These are phyloP conservation scores for Entonaema liquescens DNA, from an alignment of 495 filamentous ascomycete genomes.

Conservation along the genomic window DNA sequence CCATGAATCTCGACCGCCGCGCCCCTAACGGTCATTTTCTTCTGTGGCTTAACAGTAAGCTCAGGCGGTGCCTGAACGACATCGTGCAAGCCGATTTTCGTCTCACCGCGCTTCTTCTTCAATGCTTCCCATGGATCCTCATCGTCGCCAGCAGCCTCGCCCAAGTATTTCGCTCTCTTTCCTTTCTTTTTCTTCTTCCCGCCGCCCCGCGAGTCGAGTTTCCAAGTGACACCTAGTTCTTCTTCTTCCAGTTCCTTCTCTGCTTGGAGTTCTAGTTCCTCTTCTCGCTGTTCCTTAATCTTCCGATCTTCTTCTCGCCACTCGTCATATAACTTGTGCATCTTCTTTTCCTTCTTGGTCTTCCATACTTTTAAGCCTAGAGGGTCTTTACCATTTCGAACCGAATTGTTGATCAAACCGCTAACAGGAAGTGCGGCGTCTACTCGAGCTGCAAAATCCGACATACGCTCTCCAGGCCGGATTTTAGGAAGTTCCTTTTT, in stretches of 20 bases:
- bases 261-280: slow-evolving; percentile 68
- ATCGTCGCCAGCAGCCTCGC: slow-evolving; percentile 50
- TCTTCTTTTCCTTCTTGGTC: slow-evolving; percentile 83
- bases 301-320: slow-evolving; percentile 75
- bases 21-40: slow-evolving; percentile 75
- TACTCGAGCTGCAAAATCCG: slow-evolving; percentile 84
- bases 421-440: slow-evolving; percentile 83
- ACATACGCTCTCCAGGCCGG: slow-evolving; percentile 79
- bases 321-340: slow-evolving; percentile 80
- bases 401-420: slow-evolving; percentile 64
- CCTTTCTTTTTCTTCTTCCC: slow-evolving; percentile 64
- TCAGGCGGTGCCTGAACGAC: slow-evolving; percentile 83
- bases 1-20: slow-evolving; percentile 76
- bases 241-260: slow-evolving; percentile 71
- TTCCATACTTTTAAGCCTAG: slow-evolving; percentile 63
- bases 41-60: slow-evolving; percentile 68
- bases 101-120: slow-evolving; percentile 64
- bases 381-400: slow-evolving; percentile 58
- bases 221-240: slow-evolving; percentile 64
- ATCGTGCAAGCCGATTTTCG: slow-evolving; percentile 74
- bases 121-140: slow-evolving; percentile 85
- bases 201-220: slow-evolving; percentile 54
- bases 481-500: slow-evolving; percentile 67
- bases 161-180: slow-evolving; percentile 53
- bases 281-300: slow-evolving; percentile 65